Evolutionary conservation across 164 flowering plant species (phyloP).

Genomic region (Piper longum): DNA sequence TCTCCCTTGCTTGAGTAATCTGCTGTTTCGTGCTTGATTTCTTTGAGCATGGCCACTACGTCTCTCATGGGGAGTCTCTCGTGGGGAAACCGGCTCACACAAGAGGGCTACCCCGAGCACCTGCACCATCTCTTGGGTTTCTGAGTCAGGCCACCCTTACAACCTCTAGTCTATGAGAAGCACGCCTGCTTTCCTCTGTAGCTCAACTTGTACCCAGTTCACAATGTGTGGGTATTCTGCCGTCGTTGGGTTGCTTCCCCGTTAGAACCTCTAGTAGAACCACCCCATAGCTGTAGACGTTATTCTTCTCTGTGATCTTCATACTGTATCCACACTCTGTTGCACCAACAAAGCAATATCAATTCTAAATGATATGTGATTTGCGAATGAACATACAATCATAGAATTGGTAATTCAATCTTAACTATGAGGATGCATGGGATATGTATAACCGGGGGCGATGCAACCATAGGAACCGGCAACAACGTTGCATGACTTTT

Average conservation of each 20-base stretch:
- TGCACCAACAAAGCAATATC: background rate
- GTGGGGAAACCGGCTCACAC: slow-evolving; percentile 32
- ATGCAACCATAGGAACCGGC: slow-evolving; percentile 68
- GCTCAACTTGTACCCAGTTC: slow-evolving; percentile 26
- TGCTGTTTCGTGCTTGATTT: slow-evolving; percentile 30
- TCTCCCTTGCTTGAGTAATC: slow-evolving; percentile 15
- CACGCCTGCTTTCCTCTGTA: slow-evolving; percentile 17
- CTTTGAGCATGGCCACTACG: slow-evolving; percentile 40
- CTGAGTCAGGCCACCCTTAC: slow-evolving; percentile 22
- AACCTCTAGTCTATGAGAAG: slow-evolving; percentile 35
- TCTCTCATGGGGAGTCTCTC: slow-evolving; percentile 59
- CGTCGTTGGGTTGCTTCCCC: slow-evolving; percentile 40
- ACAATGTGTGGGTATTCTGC: slow-evolving; percentile 35
- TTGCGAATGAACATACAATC: background rate
- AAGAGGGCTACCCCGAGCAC: slow-evolving; percentile 49
- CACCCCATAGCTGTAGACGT: slow-evolving; percentile 55
- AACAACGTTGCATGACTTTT: slow-evolving; percentile 17
- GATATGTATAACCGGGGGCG: slow-evolving; percentile 42
- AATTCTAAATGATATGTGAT: background rate
- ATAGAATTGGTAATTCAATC: background rate
- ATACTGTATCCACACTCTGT: slow-evolving; percentile 56
- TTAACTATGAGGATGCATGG: background rate
- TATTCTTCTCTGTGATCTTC: slow-evolving; percentile 52
- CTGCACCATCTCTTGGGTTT: slow-evolving; percentile 47
- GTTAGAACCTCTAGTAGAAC: slow-evolving; percentile 52